Evolutionary conservation across 371 early-diverging fungal species (phyloP).

Genomic region (Haplosporangium sp.): DNA sequence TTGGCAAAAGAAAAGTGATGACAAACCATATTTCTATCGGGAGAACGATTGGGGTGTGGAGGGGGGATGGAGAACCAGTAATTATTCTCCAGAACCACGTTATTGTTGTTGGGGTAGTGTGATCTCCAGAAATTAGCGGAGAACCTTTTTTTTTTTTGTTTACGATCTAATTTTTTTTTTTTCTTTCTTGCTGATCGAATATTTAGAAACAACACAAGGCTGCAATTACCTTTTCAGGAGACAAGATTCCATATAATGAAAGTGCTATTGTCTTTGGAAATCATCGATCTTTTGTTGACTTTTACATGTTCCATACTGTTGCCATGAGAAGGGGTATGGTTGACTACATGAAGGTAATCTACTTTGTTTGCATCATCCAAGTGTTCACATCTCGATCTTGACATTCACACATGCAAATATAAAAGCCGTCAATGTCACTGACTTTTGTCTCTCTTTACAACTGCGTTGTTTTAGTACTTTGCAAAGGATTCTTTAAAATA

Average conservation of each 20-base stretch:
- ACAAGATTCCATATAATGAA: conserved; percentile 64
- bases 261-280: conserved; percentile 75
- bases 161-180: conserved; percentile 22
- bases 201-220: conserved; percentile 66
- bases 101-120: conserved; percentile 17
- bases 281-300: conserved; percentile 74
- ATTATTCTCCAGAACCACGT: not conserved
- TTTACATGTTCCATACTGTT: conserved; percentile 73
- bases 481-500: conserved; percentile 80
- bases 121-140: conserved; percentile 1
- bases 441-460: too few relatives aligned
- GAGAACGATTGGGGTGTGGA: not conserved
- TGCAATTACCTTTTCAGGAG: conserved; percentile 75
- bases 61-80: not conserved
- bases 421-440: too few relatives aligned
- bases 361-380: too few relatives aligned
- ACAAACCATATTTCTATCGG: not conserved
- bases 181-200: conserved; percentile 34
- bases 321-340: conserved; percentile 74
- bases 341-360: conserved; percentile 68
- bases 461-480: conserved; percentile 67
- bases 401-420: too few relatives aligned
- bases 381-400: too few relatives aligned
- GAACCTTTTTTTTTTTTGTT: not conserved
- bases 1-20: not conserved